Conservation (phyloP, 1,139 yeast genomes). For the Ashbya aceris region DNA sequence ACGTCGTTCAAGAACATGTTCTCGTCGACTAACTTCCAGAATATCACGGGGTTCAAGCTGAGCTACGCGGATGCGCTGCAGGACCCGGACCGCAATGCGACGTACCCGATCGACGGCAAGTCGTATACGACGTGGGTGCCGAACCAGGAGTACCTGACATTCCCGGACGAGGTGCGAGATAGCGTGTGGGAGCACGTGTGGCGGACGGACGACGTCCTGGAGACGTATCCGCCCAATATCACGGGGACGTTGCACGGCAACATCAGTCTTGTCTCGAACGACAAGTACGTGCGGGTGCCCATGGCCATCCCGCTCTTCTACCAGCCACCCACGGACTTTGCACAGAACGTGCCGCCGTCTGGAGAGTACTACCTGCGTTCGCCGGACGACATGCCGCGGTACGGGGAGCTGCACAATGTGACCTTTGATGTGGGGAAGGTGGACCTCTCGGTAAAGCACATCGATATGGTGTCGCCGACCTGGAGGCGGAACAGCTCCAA, state of each 20-base stretch:
- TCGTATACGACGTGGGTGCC: slow-evolving; percentile 44
- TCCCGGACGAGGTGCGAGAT: slow-evolving; percentile 51
- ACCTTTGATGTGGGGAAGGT: slow-evolving; percentile 25
- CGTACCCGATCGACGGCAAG: slow-evolving; percentile 50
- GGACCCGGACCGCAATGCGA: slow-evolving; percentile 36
- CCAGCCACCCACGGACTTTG: slow-evolving; percentile 23
- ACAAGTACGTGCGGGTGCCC: slow-evolving; percentile 13
- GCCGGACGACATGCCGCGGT: slow-evolving; percentile 14
- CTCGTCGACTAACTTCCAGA: slow-evolving; percentile 51
- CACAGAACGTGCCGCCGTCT: slow-evolving; percentile 18
- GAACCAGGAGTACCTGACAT: slow-evolving; percentile 43
- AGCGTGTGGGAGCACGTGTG: slow-evolving; percentile 20
- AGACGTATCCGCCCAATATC: slow-evolving; percentile 24
- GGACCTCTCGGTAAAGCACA: slow-evolving; percentile 19
- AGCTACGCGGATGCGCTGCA: slow-evolving; percentile 48
- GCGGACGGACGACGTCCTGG: slow-evolving; percentile 9
- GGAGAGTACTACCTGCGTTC: slow-evolving; percentile 19
- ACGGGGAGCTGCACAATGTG: slow-evolving; percentile 23
- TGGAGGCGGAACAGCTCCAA: slow-evolving; percentile 21
- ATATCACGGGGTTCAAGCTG: slow-evolving; percentile 61
- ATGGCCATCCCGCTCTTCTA: slow-evolving; percentile 27
- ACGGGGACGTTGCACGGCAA: slow-evolving; percentile 24
- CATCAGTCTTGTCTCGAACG: slow-evolving; percentile 15
- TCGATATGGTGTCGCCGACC: slow-evolving; percentile 20
- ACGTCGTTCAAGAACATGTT: slow-evolving; percentile 35